Base-by-base conservation (phyloP, 169 alveolate species). In the Plasmodium fragile region DNA sequence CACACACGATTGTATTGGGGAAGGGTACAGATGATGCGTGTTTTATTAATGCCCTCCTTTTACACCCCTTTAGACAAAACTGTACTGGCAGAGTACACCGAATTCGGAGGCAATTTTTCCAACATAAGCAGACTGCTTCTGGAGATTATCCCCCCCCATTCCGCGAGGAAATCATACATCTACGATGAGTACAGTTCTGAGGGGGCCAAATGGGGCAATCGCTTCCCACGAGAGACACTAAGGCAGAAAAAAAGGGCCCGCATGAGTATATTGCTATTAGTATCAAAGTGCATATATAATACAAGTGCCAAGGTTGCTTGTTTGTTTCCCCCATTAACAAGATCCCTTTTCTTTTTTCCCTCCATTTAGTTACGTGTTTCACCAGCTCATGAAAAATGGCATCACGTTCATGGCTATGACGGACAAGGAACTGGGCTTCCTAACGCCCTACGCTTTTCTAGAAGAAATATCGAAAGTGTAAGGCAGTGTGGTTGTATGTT, bases 361-460 rank as follows among this genome's bases (percentile, higher is more conserved):
- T 16, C 30, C 32, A 3, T 59, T 53, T 43, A 87, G 93, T 39
- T 87, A 87, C 41, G 93, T 87, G 39, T 87, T 87, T 87, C 93
- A 87, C 41, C 93, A 87, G 53, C 93, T 87, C 39, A 78, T 87
- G 81, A 87, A 87, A 87, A 87, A 87, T 87, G 93, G 93, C 16
- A 77, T 87, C 45, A 87, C 93, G 13, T 87, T 87, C 77, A 87
- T 87, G 93, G 89, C 93, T 32, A 87, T 87, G 93, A 59, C 93
- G 3, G 93, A 87, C 52, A 87, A 79, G 53, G 93, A 87, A 78
- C 81, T 87, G 39, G 93, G 93, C 25, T 87, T 87, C 70, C 59
- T 87, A 78, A 87, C 89, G 0, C 93, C 93, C 41, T 87, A 87
- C 71, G 89, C 90, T 3, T 87, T 87, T 87, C 75, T 87, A 78